phyloP scores from a whole-genome alignment of 129 eudicot species.

The Artemisia annua region DNA sequence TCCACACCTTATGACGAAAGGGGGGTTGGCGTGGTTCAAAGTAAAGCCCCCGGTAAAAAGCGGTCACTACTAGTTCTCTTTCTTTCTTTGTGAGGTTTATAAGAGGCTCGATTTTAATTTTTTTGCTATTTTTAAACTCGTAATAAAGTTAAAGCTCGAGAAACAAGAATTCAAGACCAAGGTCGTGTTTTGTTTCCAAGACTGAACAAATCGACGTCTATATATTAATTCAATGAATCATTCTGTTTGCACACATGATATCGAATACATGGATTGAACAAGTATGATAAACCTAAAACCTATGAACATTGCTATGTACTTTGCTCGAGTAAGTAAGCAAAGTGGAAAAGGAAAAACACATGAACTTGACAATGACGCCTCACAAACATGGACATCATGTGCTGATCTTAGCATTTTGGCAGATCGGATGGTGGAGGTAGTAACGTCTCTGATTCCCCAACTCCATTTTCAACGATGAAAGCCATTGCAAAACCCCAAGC shows the following conservation, averaged over 20 bases:
- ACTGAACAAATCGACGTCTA: slow-evolving; percentile 11
- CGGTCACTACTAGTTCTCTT: no score
- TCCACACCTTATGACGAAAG: no score
- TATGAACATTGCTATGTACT: neutral
- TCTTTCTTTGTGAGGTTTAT: no score
- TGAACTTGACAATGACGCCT: slow-evolving; percentile 8
- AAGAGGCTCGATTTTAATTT: no score
- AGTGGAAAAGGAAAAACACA: slow-evolving; percentile 8
- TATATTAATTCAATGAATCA: slow-evolving; percentile 27
- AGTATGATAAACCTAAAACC: slow-evolving; percentile 19
- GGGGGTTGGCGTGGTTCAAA: no score
- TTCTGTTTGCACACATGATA: slow-evolving; percentile 17
- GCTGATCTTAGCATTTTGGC: slow-evolving; percentile 51
- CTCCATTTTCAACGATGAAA: slow-evolving; percentile 71
- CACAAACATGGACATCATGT: neutral
- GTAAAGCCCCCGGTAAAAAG: no score
- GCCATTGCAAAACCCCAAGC: slow-evolving; percentile 85
- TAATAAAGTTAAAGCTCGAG: no score
- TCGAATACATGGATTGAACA: slow-evolving; percentile 4
- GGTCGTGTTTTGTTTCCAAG: slow-evolving; percentile 5
- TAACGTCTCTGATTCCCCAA: slow-evolving; percentile 47
- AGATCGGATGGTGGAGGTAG: slow-evolving; percentile 83
- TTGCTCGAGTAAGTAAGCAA: slow-evolving; percentile 24
- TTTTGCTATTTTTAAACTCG: no score
- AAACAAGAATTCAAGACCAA: neutral